Conservation (phyloP, 306 rosid species). For the Medicago arabica region DNA sequence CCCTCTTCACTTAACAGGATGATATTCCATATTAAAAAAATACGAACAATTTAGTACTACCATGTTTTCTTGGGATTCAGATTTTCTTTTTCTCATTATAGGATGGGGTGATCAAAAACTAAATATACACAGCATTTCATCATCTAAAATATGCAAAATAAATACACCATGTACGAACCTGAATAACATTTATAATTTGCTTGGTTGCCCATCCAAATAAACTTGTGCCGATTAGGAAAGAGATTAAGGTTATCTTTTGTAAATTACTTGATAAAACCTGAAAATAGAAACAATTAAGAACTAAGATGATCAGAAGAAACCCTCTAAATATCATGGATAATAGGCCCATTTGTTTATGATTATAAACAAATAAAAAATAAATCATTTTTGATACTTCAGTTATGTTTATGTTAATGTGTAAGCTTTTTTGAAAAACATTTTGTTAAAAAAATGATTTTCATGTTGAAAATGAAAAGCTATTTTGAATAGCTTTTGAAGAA, state of each 20-base stretch:
- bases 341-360: background rate
- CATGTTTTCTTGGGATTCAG: conserved; percentile 7
- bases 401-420: background rate
- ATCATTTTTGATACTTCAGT: background rate
- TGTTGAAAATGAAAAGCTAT: background rate
- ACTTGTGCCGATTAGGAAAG: conserved; percentile 61
- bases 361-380: background rate
- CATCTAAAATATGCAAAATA: conserved; percentile 30
- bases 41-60: background rate
- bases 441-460: background rate
- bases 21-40: conserved; percentile 32
- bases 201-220: conserved; percentile 94
- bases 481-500: background rate
- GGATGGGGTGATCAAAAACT: conserved; percentile 21
- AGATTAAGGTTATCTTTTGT: conserved; percentile 56
- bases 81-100: conserved; percentile 1
- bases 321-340: conserved; percentile 24
- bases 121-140: background rate
- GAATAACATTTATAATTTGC: conserved; percentile 83
- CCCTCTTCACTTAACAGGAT: background rate
- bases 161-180: conserved; percentile 57
- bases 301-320: conserved; percentile 23
- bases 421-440: background rate
- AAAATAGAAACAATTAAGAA: conserved; percentile 40
- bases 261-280: conserved; percentile 71